Evolutionary conservation across 1,284 basidiomycete genomes (phyloP).

Genomic region (Ustilago trichophora): DNA sequence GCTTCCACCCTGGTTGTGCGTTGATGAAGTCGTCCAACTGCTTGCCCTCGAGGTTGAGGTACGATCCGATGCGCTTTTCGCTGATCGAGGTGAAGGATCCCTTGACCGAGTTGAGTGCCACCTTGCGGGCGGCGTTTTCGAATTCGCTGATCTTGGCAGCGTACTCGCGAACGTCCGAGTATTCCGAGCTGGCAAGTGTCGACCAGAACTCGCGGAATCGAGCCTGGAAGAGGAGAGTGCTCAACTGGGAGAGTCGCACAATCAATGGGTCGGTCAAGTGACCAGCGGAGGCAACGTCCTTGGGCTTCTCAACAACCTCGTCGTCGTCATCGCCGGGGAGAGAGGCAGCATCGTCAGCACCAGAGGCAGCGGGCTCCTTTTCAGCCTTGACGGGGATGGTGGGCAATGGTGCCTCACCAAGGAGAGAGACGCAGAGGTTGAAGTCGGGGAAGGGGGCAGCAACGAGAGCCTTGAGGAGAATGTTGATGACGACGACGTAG

Average conservation of each 20-base stretch:
- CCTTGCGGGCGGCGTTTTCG: conserved; percentile 79
- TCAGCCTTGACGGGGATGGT: conserved; percentile 41
- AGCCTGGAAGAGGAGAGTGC: conserved; percentile 82
- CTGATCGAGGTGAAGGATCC: conserved; percentile 81
- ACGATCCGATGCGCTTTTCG: conserved; percentile 75
- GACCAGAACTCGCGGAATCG: conserved; percentile 90
- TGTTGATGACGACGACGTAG: conserved; percentile 89
- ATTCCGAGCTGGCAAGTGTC: conserved; percentile 68
- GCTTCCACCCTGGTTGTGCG: conserved; percentile 77
- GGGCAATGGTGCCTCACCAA: conserved; percentile 73
- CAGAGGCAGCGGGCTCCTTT: conserved; percentile 36
- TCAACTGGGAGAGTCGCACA: conserved; percentile 78
- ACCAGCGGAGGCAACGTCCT: conserved; percentile 67
- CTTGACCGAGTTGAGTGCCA: conserved; percentile 79
- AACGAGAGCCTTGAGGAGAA: conserved; percentile 89
- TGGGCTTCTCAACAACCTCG: conserved; percentile 28
- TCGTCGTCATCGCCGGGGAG: conserved; percentile 41
- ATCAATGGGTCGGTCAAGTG: conserved; percentile 71
- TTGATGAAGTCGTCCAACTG: conserved; percentile 75
- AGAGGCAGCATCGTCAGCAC: conserved; percentile 28
- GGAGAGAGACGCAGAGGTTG: conserved; percentile 87
- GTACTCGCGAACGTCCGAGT: conserved; percentile 81
- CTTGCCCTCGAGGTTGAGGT: conserved; percentile 77
- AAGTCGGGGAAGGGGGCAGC: conserved; percentile 84
- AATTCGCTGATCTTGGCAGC: conserved; percentile 82